A percentile compares a stretch with the other conserved stretches of the same genome.
Conservation (phyloP, 345 rosid genomes). For the Psidium guajava region DNA sequence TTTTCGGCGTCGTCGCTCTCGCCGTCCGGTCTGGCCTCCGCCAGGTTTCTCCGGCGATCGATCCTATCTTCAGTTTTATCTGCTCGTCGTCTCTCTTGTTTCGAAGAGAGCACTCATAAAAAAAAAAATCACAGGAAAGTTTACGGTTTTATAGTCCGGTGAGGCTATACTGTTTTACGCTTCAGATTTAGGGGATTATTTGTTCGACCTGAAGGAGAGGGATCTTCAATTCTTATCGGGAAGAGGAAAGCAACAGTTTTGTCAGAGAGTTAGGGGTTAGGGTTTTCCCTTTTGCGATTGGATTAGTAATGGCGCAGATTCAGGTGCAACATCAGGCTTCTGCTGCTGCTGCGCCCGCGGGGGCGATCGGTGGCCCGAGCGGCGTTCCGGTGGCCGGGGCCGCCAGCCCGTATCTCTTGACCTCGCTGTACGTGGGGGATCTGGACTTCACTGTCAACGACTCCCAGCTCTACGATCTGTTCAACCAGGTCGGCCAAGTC, state of each 20-base stretch:
- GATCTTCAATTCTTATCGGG: neutral
- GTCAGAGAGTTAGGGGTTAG: constrained; percentile 9
- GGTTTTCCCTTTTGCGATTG: neutral
- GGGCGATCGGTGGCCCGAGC: neutral
- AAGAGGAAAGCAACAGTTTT: neutral
- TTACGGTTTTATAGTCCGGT: neutral
- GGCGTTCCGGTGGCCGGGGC: constrained; percentile 28
- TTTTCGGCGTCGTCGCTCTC: constrained; percentile 13
- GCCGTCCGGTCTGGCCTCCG: neutral
- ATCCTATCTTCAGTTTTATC: constrained; percentile 9
- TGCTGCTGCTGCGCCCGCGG: neutral
- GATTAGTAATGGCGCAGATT: constrained; percentile 56
- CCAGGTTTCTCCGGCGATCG: constrained; percentile 25
- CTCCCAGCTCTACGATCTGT: constrained; percentile 67
- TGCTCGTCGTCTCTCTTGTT: constrained; percentile 1
- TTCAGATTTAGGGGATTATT: neutral
- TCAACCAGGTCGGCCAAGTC: constrained; percentile 62
- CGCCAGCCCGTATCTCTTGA: constrained; percentile 31
- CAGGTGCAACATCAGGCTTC: constrained; percentile 53
- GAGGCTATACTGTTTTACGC: neutral
- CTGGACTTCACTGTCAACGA: constrained; percentile 61
- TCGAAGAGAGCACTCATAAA: neutral
- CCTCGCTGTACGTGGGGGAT: constrained; percentile 85
- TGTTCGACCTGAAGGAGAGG: neutral
- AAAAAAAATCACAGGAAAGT: neutral